phyloP scores from a whole-genome alignment of 306 rosid genomes.

The Fragaria nilgerrensis region DNA sequence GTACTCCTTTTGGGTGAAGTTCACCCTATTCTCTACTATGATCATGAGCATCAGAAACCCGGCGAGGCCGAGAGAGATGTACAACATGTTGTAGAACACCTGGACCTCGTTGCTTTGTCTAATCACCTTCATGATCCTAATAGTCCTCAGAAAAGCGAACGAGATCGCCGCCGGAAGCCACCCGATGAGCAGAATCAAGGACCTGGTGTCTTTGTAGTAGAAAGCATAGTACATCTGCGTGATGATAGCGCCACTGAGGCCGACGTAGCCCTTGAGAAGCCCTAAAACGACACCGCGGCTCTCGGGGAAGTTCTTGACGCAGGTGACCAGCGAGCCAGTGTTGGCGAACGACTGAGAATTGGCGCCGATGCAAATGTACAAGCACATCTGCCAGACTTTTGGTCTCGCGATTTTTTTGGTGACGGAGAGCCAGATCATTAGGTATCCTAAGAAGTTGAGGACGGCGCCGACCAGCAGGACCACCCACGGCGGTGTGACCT shows the following conservation, averaged over 20 bases:
- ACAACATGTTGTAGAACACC: constrained; percentile 49
- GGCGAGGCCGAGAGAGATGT: constrained; percentile 60
- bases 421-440: constrained; percentile 58
- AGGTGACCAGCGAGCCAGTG: constrained; percentile 53
- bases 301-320: constrained; percentile 55
- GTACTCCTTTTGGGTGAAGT: constrained; percentile 32
- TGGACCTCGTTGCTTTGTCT: constrained; percentile 39
- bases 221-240: constrained; percentile 47
- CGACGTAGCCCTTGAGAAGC: constrained; percentile 54
- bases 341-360: constrained; percentile 57
- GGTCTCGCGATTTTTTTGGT: constrained; percentile 37
- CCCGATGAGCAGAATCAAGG: constrained; percentile 50
- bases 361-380: constrained; percentile 49
- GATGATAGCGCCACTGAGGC: constrained; percentile 58
- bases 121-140: constrained; percentile 42
- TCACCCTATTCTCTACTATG: constrained; percentile 29
- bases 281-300: constrained; percentile 53
- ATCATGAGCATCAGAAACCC: constrained; percentile 61
- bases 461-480: constrained; percentile 43
- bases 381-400: constrained; percentile 49
- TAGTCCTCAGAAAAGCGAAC: constrained; percentile 37
- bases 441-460: constrained; percentile 53
- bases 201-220: constrained; percentile 34
- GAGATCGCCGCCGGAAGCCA: constrained; percentile 60
- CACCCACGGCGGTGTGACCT: constrained; percentile 76